A percentile compares a stretch with the other conserved stretches of the same genome.
phyloP scores from a whole-genome alignment of 2,329 filamentous ascomycete genomes.

The Seiridium unicorne region DNA sequence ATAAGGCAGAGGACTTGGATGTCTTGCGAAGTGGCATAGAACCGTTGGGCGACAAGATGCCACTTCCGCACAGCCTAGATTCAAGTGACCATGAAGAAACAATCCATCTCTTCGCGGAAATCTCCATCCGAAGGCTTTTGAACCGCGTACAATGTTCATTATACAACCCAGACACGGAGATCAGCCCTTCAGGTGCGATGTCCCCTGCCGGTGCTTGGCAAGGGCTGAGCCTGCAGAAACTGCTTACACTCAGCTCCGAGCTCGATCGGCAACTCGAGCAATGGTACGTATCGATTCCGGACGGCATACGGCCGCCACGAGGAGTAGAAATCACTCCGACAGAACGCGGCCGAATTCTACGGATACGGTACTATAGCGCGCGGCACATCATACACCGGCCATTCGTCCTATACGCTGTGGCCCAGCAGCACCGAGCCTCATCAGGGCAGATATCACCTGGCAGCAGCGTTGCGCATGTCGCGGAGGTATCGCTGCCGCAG shows the following conservation, averaged over 20 bases:
- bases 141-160: conserved; percentile 41
- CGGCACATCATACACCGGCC: conserved; percentile 69
- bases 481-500: conserved; percentile 18
- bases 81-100: conserved; percentile 30
- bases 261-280: conserved; percentile 36
- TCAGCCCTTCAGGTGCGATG: conserved; percentile 16
- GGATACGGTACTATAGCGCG: conserved; percentile 71
- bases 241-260: conserved; percentile 31
- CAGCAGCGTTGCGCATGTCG: not conserved
- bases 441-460: not conserved
- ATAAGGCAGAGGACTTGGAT: conserved; percentile 66
- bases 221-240: conserved; percentile 23
- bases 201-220: conserved; percentile 23
- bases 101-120: conserved; percentile 40
- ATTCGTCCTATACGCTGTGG: conserved; percentile 37
- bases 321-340: conserved; percentile 54
- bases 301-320: conserved; percentile 44
- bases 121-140: conserved; percentile 37
- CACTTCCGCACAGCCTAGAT: conserved; percentile 30
- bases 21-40: conserved; percentile 33
- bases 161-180: conserved; percentile 29
- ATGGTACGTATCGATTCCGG: conserved; percentile 36
- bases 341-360: conserved; percentile 66
- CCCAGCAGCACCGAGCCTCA: conserved; percentile 15
- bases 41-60: conserved; percentile 33